phyloP scores from a whole-genome alignment of 2,329 filamentous ascomycete genomes.

The Clarireedia sp. region DNA sequence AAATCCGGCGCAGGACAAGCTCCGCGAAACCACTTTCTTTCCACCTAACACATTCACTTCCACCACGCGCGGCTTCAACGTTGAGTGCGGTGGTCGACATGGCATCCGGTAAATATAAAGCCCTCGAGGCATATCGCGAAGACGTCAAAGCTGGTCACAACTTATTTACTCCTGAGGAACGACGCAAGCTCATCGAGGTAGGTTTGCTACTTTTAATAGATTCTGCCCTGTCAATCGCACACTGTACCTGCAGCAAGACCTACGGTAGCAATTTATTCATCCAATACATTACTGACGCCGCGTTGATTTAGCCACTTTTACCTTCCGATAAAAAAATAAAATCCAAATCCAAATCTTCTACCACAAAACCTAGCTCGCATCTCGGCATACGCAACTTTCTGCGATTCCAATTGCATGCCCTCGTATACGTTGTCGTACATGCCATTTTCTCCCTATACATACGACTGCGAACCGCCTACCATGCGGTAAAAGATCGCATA shows the following conservation, averaged over 20 bases:
- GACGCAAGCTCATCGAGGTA: constrained; percentile 40
- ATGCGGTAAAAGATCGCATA: constrained; percentile 68
- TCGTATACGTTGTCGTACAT: constrained; percentile 65
- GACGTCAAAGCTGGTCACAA: constrained; percentile 38
- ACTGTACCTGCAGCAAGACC: constrained; percentile 4
- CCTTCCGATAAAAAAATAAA: constrained; percentile 24
- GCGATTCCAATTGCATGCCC: constrained; percentile 52
- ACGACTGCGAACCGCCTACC: constrained; percentile 70
- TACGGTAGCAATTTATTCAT: constrained; percentile 4
- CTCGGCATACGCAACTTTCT: constrained; percentile 56
- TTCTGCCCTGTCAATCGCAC: neutral
- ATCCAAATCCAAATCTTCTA: constrained; percentile 18
- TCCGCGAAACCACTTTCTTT: too few species aligned
- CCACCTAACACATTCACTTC: too few species aligned
- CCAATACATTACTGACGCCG: constrained; percentile 9
- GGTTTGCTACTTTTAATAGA: constrained; percentile 5
- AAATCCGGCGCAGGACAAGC: neutral
- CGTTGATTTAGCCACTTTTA: constrained; percentile 26
- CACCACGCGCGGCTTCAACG: too few species aligned
- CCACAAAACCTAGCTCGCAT: constrained; percentile 25
- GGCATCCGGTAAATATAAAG: constrained; percentile 3
- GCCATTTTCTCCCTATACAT: constrained; percentile 84
- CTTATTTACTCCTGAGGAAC: constrained; percentile 36
- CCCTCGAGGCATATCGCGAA: constrained; percentile 34
- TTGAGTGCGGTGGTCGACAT: neutral